Base-by-base conservation (phyloP, 2,329 filamentous ascomycete genomes). In the Huntiella abstrusa region DNA sequence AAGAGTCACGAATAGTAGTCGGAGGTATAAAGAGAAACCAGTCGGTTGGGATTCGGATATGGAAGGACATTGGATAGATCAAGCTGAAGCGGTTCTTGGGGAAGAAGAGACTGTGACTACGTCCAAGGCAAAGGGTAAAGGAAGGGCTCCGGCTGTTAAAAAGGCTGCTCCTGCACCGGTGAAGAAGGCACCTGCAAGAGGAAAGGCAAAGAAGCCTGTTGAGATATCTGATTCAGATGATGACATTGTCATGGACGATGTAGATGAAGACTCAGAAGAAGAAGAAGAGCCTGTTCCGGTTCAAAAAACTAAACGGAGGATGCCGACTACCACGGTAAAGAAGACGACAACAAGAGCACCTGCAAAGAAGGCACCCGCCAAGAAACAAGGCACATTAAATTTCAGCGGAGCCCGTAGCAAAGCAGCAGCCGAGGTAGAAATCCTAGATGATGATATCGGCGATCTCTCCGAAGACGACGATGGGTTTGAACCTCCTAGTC, bases 31-130 rank as follows among this genome's bases (percentile, higher is more conserved):
- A 50, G 41, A 41, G 33, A 88, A 83, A 57, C 78, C 83, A 0
- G 71, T 75, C 8, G 69, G 68, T 2, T 96, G 87, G 86, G 85
- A 96, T 56, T 83, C 76, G n/a, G 88, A 96, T 53, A 65, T 87
- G 19, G 80, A 94, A 43, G 91, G 87, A 0, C 70, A 71, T 43
- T 96, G 88, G 87, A 80, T 80, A 50, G 81, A 91, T 41, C 76
- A 85, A 49, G 75, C 82, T 0, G 78, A 73, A 5, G 83, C 63
- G 5, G n/a, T 42, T 12, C 12, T 46, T 28, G 68, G 70, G 12
- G 69, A 69, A 11, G 68, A 69, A 28, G 67, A 72, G 37, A 39
- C 61, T 59, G 43, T 54, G 58, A 4, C 51, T 60, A 51, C 55
- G 57, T 1, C 60, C 58, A 43, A 51, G 54, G 38, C 11, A 42